Evolutionary conservation across 306 rosid genomes (phyloP).

Genomic region (Medicago truncatula): DNA sequence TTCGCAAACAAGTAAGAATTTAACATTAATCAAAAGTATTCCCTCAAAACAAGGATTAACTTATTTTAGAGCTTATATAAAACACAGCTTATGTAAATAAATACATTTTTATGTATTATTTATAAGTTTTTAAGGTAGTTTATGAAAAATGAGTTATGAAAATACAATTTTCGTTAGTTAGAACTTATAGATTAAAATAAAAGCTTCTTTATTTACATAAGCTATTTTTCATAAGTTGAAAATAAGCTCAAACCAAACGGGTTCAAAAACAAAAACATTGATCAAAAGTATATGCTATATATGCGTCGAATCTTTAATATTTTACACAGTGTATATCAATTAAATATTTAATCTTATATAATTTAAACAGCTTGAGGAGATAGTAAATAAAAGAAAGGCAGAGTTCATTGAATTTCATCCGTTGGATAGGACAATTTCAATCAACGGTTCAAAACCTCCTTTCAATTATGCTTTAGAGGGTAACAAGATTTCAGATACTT

Average conservation of each 20-base stretch:
- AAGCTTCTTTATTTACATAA: too few relatives aligned
- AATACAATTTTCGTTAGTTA: too few relatives aligned
- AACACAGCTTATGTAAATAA: too few relatives aligned
- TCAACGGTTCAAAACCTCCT: slow-evolving; percentile 39
- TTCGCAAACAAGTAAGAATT: slow-evolving; percentile 41
- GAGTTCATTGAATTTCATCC: slow-evolving; percentile 44
- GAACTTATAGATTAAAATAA: too few relatives aligned
- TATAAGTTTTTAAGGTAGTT: too few relatives aligned
- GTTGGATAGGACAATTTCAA: slow-evolving; percentile 44
- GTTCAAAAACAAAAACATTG: too few relatives aligned
- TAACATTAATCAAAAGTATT: background rate
- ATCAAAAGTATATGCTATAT: background rate
- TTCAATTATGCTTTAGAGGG: slow-evolving; percentile 41
- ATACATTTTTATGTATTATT: too few relatives aligned
- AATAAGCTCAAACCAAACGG: too few relatives aligned
- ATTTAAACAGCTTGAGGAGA: background rate
- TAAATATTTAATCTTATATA: background rate
- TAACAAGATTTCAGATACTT: slow-evolving; percentile 5
- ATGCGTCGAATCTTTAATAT: background rate
- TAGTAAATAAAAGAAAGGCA: background rate
- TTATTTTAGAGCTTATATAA: too few relatives aligned
- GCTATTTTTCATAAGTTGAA: too few relatives aligned
- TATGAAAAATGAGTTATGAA: too few relatives aligned
- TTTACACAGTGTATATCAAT: background rate
- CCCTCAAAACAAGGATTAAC: too few relatives aligned